phyloP scores from a whole-genome alignment of 805 yeast genomes.

The Saccharomycopsis sp. region DNA sequence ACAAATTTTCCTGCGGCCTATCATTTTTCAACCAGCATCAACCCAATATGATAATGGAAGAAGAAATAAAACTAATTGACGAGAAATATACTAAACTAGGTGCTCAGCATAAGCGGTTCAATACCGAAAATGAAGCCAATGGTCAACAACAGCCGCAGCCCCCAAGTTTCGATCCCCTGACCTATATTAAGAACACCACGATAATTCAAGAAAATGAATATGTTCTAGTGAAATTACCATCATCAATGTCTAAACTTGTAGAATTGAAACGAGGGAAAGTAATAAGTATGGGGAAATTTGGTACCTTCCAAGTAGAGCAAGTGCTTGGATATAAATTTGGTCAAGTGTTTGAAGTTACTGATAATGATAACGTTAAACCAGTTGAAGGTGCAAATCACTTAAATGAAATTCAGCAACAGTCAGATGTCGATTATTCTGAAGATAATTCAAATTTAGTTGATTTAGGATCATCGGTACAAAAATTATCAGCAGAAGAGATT shows the following conservation, averaged over 20 bases:
- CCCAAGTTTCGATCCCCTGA: constrained; percentile 4
- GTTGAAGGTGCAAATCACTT: constrained; percentile 34
- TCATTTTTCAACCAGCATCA: no score
- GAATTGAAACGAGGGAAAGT: constrained; percentile 52
- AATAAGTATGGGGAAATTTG: constrained; percentile 85
- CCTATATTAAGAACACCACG: constrained; percentile 24
- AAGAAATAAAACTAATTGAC: not conserved
- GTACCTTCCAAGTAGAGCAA: constrained; percentile 67
- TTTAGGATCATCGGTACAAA: constrained; percentile 66
- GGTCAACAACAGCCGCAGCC: not conserved
- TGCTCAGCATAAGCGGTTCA: no score
- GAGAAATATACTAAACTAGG: no score
- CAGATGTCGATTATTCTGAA: constrained; percentile 29
- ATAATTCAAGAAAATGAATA: constrained; percentile 42
- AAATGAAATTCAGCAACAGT: constrained; percentile 26
- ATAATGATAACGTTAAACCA: constrained; percentile 45
- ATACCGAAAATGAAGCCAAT: constrained; percentile 1
- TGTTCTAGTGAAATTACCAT: constrained; percentile 71
- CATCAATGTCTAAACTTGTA: constrained; percentile 70
- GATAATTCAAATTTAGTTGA: constrained; percentile 60
- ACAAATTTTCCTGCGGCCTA: no score
- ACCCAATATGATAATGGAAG: not conserved
- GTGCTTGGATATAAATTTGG: constrained; percentile 81
- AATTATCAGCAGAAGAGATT: constrained; percentile 70
- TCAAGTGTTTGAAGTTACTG: constrained; percentile 77